Percentiles rank a stretch among this genome's conserved stretches.
These are phyloP conservation scores for Cicer judaicum DNA, from an alignment of 306 rosid species.

Conservation along the genomic window DNA sequence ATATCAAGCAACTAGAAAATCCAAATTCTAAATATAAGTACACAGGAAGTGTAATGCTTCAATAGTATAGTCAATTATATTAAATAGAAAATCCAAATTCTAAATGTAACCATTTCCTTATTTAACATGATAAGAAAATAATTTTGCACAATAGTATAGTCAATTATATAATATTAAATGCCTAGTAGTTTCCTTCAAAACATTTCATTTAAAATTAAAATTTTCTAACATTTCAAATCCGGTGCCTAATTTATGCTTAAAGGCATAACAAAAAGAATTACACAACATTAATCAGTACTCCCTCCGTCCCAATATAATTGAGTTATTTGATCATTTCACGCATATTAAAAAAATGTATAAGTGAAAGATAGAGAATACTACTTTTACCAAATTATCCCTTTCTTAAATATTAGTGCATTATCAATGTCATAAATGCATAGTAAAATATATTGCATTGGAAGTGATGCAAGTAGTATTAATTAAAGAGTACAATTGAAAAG, in stretches of 20 bases:
- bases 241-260: neutral
- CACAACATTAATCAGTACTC: neutral
- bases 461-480: too few relatives aligned
- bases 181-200: constrained; percentile 11
- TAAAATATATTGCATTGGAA: too few relatives aligned
- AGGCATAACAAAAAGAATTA: neutral
- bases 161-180: constrained; percentile 14
- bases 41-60: constrained; percentile 12
- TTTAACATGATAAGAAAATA: neutral
- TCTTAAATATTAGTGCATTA: too few relatives aligned
- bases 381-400: too few relatives aligned
- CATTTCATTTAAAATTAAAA: constrained; percentile 11
- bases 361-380: too few relatives aligned
- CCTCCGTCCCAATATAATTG: too few relatives aligned
- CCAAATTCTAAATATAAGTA: constrained; percentile 17
- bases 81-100: constrained; percentile 29
- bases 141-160: constrained; percentile 11
- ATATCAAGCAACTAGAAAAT: constrained; percentile 35
- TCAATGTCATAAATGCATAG: too few relatives aligned
- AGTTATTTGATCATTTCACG: too few relatives aligned
- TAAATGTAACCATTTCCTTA: constrained; percentile 7
- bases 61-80: too few relatives aligned
- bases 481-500: too few relatives aligned
- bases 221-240: constrained; percentile 1
- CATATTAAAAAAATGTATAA: too few relatives aligned